These are phyloP conservation scores for Triticum monococcum DNA, from an alignment of 176 grass and related monocot genomes.

Conservation along the genomic window DNA sequence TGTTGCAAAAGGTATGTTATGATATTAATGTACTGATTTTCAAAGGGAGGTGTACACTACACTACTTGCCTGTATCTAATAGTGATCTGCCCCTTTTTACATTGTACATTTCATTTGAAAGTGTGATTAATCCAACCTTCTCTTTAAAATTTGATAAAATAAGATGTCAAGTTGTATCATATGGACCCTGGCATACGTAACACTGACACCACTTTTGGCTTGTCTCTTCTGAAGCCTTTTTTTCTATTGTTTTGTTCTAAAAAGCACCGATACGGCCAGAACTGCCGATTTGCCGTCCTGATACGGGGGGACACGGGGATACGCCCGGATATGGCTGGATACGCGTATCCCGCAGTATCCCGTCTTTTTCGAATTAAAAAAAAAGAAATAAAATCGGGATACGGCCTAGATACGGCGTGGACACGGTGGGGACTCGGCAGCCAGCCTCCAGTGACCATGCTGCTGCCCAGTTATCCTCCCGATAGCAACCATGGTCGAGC, in stretches of 20 bases:
- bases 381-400: no score
- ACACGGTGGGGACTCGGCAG: no score
- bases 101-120: constrained; percentile 9
- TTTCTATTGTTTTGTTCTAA: neutral
- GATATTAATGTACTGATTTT: constrained; percentile 16
- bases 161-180: neutral
- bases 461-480: no score
- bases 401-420: no score
- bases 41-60: neutral
- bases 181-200: neutral
- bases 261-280: no score
- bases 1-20: constrained; percentile 87
- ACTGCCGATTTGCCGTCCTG: no score
- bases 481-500: no score
- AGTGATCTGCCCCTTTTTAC: constrained; percentile 11
- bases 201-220: neutral
- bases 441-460: no score
- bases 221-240: neutral
- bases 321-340: no score
- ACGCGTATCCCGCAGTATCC: no score
- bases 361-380: no score
- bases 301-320: no score
- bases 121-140: neutral
- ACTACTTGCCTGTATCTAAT: neutral
- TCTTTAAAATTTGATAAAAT: constrained; percentile 1